phyloP scores from a whole-genome alignment of 192 early-diverging fungal species.

The Allomyces macrogynus region DNA sequence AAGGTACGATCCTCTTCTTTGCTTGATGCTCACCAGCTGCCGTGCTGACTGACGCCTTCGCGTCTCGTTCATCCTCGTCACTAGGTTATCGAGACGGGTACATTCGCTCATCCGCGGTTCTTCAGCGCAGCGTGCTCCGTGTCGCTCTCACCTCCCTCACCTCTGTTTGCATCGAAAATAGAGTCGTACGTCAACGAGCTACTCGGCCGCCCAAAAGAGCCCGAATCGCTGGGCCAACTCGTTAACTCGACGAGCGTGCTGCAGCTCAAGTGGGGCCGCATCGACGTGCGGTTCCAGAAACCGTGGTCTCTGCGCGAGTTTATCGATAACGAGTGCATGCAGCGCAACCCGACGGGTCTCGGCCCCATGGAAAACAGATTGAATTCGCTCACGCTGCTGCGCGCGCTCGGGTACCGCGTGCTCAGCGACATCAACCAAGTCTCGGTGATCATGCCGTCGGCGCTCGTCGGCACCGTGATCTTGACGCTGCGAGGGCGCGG shows the following conservation, averaged over 20 bases:
- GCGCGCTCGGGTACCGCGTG: slow-evolving; percentile 46
- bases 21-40: too few species aligned
- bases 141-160: too few species aligned
- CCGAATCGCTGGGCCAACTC: slow-evolving; percentile 49
- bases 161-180: slow-evolving; percentile 9
- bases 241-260: slow-evolving; percentile 31
- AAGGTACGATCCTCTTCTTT: slow-evolving; percentile 17
- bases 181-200: slow-evolving; percentile 57
- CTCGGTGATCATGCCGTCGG: slow-evolving; percentile 66
- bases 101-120: too few species aligned
- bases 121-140: too few species aligned
- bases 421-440: slow-evolving; percentile 40
- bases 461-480: slow-evolving; percentile 57
- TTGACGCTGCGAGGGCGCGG: slow-evolving; percentile 61
- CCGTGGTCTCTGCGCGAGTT: slow-evolving; percentile 49
- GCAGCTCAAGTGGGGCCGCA: slow-evolving; percentile 57
- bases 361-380: too few species aligned
- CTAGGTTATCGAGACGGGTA: too few species aligned
- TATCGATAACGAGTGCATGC: slow-evolving; percentile 34
- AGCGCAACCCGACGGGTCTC: slow-evolving; percentile 7
- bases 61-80: too few species aligned
- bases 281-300: slow-evolving; percentile 60
- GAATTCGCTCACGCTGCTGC: slow-evolving; percentile 23
- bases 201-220: slow-evolving; percentile 56
- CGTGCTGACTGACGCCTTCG: too few species aligned